These are phyloP conservation scores for Talaromyces nanjingensis DNA, from an alignment of 495 filamentous ascomycete genomes.

Conservation along the genomic window DNA sequence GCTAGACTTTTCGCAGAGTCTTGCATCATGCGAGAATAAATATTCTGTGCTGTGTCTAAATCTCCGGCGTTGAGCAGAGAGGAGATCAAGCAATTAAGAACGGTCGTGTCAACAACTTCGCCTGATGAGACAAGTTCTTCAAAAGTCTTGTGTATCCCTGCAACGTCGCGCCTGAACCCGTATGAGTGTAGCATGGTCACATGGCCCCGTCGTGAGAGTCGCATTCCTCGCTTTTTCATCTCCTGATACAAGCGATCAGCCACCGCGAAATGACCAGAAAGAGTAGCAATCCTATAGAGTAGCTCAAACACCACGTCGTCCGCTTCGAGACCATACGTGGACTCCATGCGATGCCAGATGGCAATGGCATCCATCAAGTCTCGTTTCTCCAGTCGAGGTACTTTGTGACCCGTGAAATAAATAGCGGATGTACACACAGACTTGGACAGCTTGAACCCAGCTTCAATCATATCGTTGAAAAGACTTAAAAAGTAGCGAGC, in stretches of 20 bases:
- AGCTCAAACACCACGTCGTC: constrained; percentile 81
- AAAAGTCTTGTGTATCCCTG: constrained; percentile 65
- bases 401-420: constrained; percentile 65
- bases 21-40: constrained; percentile 73
- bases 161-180: constrained; percentile 61
- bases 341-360: constrained; percentile 88
- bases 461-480: constrained; percentile 70
- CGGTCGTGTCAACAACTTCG: constrained; percentile 81
- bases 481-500: constrained; percentile 72
- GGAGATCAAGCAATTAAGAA: constrained; percentile 76
- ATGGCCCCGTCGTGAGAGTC: constrained; percentile 66
- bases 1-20: constrained; percentile 21
- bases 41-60: constrained; percentile 58
- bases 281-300: constrained; percentile 81
- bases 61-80: constrained; percentile 71
- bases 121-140: constrained; percentile 68
- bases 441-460: constrained; percentile 53
- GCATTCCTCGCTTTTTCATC: constrained; percentile 60
- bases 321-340: constrained; percentile 51
- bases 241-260: constrained; percentile 80
- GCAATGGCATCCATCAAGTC: constrained; percentile 68
- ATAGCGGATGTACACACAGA: constrained; percentile 80
- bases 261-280: constrained; percentile 71
- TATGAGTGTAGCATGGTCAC: constrained; percentile 75
- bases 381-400: constrained; percentile 49